Evolutionary conservation across 2,329 filamentous ascomycete species (phyloP), one percentile per base, ranked within the genome.

Genomic region (Chrysoporthe austroafricana): DNA sequence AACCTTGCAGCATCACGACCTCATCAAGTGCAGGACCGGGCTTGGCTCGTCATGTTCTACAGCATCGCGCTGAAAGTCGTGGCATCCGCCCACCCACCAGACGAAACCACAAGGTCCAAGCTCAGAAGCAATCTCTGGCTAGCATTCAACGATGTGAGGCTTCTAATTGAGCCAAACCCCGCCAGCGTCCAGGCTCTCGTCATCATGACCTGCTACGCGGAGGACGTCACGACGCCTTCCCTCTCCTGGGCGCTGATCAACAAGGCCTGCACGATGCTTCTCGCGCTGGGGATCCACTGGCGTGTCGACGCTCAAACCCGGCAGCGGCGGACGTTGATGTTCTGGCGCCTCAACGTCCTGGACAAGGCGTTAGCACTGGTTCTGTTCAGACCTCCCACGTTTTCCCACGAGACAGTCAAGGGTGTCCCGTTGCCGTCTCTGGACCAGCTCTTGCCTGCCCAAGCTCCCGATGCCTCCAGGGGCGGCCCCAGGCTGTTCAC

Each of bases 1-100:
- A n/a, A 59, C 7, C 56, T 64, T 0, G 3, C 42, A 32, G 52
- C 50, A 48, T 64, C 63, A 5, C 50, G 52, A 11, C 63, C 63
- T 2, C 39, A 36, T 18, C 18, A 64, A 8, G 63, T 64, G 13
- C 48, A 32, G 5, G 63, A 64, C 36, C 50, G 63, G 59, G 50
- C 63, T 16, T 64, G 63, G 63, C 63, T 64, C 18, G 52, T 64
- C 50, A 64, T 64, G 63, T 58, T 64, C 50, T 64, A 64, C 26
- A 64, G n/a, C 39, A 58, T 64, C 42, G 63, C 63, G 39, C 54
- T 64, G 63, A 58, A 56, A 2, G 8, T 32, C 21, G 42, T 48
- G 14, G 44, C 50, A 11, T 43, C 52, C 9, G 6, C 16, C 39
- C 16, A 26, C n/a, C 21, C 62, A 6, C 7, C 34, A 11, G 50